Evolutionary conservation across 176 grass and related monocot species (phyloP).

Genomic region (Tillandsia fasciculata): DNA sequence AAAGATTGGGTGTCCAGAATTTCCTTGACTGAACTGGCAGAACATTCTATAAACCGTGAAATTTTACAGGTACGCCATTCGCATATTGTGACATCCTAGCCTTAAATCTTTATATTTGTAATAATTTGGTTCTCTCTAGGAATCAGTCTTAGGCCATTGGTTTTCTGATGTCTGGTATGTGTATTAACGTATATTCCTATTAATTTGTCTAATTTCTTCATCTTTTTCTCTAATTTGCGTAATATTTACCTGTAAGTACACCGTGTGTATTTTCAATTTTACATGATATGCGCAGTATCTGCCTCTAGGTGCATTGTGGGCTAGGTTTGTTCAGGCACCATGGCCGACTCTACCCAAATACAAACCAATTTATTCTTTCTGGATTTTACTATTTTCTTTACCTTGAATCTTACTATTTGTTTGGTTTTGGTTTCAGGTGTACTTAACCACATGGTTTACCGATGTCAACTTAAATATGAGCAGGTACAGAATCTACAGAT

Average conservation of each 20-base stretch:
- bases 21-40: slow-evolving; percentile 14
- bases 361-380: not conserved
- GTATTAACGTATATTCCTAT: no score
- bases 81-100: not conserved
- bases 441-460: slow-evolving; percentile 46
- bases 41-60: slow-evolving; percentile 25
- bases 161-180: no score
- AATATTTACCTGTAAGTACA: no score
- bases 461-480: slow-evolving; percentile 42
- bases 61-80: slow-evolving; percentile 48
- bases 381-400: not conserved
- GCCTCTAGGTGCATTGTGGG: no score
- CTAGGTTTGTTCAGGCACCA: no score
- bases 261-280: no score
- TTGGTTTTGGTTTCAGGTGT: slow-evolving; percentile 34
- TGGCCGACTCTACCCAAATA: no score
- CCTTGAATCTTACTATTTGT: slow-evolving; percentile 9
- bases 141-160: no score
- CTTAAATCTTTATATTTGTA: not conserved
- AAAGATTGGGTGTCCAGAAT: slow-evolving; percentile 27
- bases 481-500: slow-evolving; percentile 42
- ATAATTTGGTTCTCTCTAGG: not conserved
- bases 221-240: no score
- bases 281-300: no score
- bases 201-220: no score